phyloP scores from a whole-genome alignment of 2,329 filamentous ascomycete species.

The Cordyceps tenuipes region DNA sequence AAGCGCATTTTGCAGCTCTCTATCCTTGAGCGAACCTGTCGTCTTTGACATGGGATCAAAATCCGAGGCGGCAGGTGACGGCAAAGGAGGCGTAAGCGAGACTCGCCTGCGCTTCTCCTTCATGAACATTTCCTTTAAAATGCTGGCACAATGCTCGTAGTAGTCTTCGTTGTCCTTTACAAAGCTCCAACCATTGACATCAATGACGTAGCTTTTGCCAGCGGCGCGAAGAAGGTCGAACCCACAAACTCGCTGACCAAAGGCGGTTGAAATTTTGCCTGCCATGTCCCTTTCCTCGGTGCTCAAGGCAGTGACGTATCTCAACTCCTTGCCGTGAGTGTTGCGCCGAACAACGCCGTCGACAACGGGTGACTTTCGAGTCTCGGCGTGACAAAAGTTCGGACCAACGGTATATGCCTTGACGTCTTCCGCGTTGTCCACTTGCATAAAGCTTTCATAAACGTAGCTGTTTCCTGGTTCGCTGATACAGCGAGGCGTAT shows the following conservation, averaged over 20 bases:
- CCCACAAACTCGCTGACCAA: constrained; percentile 90
- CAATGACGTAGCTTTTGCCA: constrained; percentile 92
- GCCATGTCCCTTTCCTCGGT: constrained; percentile 79
- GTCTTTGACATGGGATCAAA: constrained; percentile 30
- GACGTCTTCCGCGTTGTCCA: constrained; percentile 95
- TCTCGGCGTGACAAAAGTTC: constrained; percentile 91
- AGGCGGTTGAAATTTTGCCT: constrained; percentile 79
- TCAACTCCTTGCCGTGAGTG: constrained; percentile 92
- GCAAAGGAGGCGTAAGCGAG: constrained; percentile 49
- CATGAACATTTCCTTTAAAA: constrained; percentile 81
- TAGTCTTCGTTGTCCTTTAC: constrained; percentile 99
- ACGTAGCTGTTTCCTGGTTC: constrained; percentile 80
- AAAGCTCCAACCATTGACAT: constrained; percentile 99
- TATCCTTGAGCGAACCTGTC: constrained; percentile 29
- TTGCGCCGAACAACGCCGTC: constrained; percentile 94
- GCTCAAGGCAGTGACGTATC: constrained; percentile 82
- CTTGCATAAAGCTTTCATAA: constrained; percentile 93
- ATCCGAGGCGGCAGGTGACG: constrained; percentile 39
- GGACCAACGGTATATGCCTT: constrained; percentile 97
- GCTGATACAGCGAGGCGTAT: constrained; percentile 68
- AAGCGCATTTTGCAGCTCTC: constrained; percentile 24
- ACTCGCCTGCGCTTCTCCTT: constrained; percentile 62
- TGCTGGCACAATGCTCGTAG: constrained; percentile 82
- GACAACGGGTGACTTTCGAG: constrained; percentile 91
- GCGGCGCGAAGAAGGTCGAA: constrained; percentile 87